Conservation (phyloP, 108 stramenopile species). For the Nitzschia sp. region DNA sequence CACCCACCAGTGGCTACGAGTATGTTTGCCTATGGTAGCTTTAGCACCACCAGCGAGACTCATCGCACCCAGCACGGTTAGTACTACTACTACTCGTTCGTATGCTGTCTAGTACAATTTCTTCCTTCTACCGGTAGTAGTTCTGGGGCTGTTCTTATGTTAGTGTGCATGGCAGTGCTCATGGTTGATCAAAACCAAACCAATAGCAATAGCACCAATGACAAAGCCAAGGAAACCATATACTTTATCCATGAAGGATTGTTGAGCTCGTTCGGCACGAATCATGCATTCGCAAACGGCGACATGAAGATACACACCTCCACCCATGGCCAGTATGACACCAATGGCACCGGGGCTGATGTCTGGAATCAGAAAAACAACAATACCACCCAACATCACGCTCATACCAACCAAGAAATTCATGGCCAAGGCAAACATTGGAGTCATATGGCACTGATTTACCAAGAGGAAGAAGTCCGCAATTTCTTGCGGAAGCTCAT, state of each 20-base stretch:
- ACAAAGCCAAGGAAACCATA: constrained; percentile 46
- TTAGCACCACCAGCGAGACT: too few relatives aligned
- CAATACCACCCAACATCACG: constrained; percentile 60
- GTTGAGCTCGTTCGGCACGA: constrained; percentile 32
- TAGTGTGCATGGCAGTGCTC: constrained; percentile 60
- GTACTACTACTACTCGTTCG: too few relatives aligned
- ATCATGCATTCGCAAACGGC: constrained; percentile 59
- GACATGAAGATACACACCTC: constrained; percentile 77
- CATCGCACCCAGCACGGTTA: too few relatives aligned
- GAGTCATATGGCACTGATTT: constrained; percentile 53
- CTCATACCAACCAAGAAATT: constrained; percentile 73
- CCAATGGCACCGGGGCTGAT: constrained; percentile 52
- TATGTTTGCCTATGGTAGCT: too few relatives aligned
- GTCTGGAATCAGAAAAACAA: constrained; percentile 43
- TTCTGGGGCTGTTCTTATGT: too few relatives aligned
- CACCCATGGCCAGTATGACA: constrained; percentile 62
- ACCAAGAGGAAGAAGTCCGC: constrained; percentile 79
- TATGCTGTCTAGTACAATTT: too few relatives aligned
- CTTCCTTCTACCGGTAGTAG: too few relatives aligned
- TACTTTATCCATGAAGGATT: constrained; percentile 23
- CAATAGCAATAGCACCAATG: constrained; percentile 73
- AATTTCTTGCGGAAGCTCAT: constrained; percentile 85
- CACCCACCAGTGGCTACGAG: too few relatives aligned
- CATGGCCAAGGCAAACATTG: constrained; percentile 44
- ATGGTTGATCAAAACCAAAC: constrained; percentile 81